A percentile compares a stretch with the other conserved stretches of the same genome.
Evolutionary conservation across 2,329 filamentous ascomycete genomes (phyloP).

Genomic region (Fusarium udum): DNA sequence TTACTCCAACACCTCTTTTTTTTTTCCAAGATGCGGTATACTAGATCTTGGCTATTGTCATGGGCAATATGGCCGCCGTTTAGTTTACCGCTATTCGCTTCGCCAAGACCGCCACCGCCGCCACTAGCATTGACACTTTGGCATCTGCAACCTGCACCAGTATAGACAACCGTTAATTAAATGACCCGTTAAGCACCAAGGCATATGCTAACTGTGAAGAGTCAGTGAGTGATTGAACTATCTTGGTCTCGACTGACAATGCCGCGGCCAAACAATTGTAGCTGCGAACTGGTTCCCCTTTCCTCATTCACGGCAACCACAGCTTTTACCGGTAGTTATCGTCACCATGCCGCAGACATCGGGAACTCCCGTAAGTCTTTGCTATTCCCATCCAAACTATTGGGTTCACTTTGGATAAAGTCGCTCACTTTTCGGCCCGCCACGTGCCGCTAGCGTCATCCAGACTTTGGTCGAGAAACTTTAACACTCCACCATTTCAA

Average conservation of each 20-base stretch:
- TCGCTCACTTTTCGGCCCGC: neutral
- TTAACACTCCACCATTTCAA: neutral
- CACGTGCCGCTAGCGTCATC: neutral
- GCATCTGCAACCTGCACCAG: neutral
- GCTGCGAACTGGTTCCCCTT: neutral
- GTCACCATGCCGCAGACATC: neutral
- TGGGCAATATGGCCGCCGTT: neutral
- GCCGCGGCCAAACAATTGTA: neutral
- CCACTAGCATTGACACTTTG: neutral
- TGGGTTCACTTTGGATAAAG: neutral
- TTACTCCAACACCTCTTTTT: neutral
- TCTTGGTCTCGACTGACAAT: neutral
- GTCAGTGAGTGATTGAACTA: neutral
- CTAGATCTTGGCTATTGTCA: neutral
- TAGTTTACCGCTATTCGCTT: neutral
- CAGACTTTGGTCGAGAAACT: neutral
- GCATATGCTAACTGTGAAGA: neutral
- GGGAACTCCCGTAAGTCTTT: neutral
- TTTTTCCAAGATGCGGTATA: neutral
- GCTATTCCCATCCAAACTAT: neutral
- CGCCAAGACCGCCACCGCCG: neutral
- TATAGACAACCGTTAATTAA: neutral
- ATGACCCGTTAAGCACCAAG: accelerated
- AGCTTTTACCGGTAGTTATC: neutral
- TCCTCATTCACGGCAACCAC: neutral